Evolutionary conservation across 768 basidiomycete species (phyloP).

Genomic region (Cystobasidium tubakii): DNA sequence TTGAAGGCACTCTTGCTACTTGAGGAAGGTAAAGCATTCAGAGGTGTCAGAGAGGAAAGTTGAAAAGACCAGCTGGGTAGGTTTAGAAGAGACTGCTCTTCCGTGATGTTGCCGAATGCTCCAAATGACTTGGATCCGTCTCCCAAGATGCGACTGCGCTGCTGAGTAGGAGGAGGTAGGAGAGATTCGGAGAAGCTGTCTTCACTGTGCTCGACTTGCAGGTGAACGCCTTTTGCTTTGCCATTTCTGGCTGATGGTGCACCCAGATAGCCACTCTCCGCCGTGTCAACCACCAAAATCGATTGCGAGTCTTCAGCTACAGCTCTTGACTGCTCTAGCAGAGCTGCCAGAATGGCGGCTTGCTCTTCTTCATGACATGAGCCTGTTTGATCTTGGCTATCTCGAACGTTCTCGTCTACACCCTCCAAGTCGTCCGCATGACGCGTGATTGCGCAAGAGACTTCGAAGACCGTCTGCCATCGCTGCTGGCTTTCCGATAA

Average conservation of each 20-base stretch:
- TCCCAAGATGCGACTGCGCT: neutral
- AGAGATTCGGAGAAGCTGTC: constrained; percentile 13
- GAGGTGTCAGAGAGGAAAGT: neutral
- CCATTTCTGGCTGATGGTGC: too few species aligned
- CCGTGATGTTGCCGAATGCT: constrained; percentile 2
- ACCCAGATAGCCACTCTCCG: too few species aligned
- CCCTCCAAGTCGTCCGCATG: neutral
- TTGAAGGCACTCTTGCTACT: neutral
- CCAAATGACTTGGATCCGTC: neutral
- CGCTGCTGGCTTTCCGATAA: neutral
- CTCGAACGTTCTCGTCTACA: neutral
- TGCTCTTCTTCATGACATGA: neutral
- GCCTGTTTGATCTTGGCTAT: neutral
- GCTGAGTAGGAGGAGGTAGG: constrained; percentile 25
- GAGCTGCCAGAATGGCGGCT: neutral
- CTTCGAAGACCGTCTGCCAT: neutral
- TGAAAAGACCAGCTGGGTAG: constrained; percentile 29
- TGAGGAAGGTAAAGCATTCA: neutral
- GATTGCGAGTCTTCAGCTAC: neutral
- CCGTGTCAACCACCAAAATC: neutral
- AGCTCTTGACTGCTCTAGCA: neutral
- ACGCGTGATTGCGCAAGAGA: neutral
- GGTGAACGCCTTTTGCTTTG: too few species aligned
- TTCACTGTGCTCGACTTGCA: neutral
- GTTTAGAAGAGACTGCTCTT: constrained; percentile 25